phyloP scores from a whole-genome alignment of 108 stramenopile genomes.

The Skeletonema grethae region DNA sequence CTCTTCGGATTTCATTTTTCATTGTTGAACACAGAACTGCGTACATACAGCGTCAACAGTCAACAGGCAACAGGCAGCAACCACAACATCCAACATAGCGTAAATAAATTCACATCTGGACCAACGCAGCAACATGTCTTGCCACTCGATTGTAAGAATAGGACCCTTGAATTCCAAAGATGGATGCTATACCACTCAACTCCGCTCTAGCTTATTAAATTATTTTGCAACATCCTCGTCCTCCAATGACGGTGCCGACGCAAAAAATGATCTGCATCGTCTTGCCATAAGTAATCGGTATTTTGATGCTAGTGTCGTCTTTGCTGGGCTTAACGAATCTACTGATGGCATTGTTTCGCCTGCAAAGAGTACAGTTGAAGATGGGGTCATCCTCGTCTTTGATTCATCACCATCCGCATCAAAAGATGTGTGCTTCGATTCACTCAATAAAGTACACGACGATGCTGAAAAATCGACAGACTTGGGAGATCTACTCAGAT shows the following conservation, averaged over 20 bases:
- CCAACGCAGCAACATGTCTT: conserved; percentile 17
- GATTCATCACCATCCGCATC: conserved; percentile 33
- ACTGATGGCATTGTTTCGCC: neutral
- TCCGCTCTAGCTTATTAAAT: conserved; percentile 22
- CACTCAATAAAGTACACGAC: conserved; percentile 47
- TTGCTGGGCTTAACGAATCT: conserved; percentile 32
- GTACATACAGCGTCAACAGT: too few species aligned
- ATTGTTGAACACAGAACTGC: too few species aligned
- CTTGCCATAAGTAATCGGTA: conserved; percentile 55
- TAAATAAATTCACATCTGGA: too few species aligned
- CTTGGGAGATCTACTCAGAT: conserved; percentile 68
- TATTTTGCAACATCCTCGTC: conserved; percentile 17
- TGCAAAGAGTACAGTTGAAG: conserved; percentile 52
- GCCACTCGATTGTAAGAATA: conserved; percentile 36
- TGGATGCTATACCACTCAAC: conserved; percentile 8
- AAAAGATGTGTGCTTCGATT: conserved; percentile 55
- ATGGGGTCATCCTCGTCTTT: conserved; percentile 81
- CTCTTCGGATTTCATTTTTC: too few species aligned
- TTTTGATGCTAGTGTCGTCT: conserved; percentile 41
- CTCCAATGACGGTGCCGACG: neutral
- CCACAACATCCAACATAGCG: too few species aligned
- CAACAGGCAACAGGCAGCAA: too few species aligned
- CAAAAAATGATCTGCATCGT: neutral
- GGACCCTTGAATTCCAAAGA: conserved; percentile 24
- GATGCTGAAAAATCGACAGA: conserved; percentile 28